These are phyloP conservation scores for Fusarium buxicola DNA, from an alignment of 2,329 filamentous ascomycete species.

Conservation along the genomic window DNA sequence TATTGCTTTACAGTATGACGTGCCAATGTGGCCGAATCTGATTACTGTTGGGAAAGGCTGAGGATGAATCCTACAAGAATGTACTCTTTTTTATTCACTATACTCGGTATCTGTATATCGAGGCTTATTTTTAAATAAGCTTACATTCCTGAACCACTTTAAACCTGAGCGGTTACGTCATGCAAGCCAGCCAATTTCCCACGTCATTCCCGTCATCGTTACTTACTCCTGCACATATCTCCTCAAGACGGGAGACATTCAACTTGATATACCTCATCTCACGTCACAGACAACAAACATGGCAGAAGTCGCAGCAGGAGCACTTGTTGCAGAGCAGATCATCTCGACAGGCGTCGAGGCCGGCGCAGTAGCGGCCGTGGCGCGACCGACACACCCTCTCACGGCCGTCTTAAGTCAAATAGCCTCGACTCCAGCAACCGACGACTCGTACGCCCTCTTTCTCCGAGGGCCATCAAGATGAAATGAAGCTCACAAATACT, in stretches of 20 bases:
- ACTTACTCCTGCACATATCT: not conserved
- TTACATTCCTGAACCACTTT: conserved; percentile 5
- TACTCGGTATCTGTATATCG: too few relatives aligned
- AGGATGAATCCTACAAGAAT: conserved; percentile 20
- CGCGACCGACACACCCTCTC: conserved; percentile 35
- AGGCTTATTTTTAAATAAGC: not conserved
- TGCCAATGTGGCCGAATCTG: too few relatives aligned
- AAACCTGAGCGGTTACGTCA: conserved; percentile 2
- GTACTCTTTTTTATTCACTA: conserved; percentile 32
- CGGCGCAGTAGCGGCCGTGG: conserved; percentile 31
- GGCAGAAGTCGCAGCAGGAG: conserved; percentile 40
- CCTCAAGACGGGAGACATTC: not conserved
- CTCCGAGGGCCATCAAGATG: accelerated
- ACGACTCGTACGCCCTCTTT: conserved; percentile 14
- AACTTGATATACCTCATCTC: not conserved
- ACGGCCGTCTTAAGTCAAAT: conserved; percentile 38
- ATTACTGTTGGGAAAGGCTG: not conserved
- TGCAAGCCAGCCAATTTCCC: not conserved
- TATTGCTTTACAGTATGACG: too few relatives aligned
- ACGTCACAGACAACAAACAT: conserved; percentile 11
- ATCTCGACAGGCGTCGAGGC: conserved; percentile 36
- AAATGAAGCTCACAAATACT: accelerated
- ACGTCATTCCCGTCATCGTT: conserved; percentile 1
- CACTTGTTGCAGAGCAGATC: conserved; percentile 32
- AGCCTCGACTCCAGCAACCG: conserved; percentile 20